Percentiles rank a stretch among this genome's conserved stretches.
phyloP scores from a whole-genome alignment of 805 yeast genomes.

The Candida maesae region DNA sequence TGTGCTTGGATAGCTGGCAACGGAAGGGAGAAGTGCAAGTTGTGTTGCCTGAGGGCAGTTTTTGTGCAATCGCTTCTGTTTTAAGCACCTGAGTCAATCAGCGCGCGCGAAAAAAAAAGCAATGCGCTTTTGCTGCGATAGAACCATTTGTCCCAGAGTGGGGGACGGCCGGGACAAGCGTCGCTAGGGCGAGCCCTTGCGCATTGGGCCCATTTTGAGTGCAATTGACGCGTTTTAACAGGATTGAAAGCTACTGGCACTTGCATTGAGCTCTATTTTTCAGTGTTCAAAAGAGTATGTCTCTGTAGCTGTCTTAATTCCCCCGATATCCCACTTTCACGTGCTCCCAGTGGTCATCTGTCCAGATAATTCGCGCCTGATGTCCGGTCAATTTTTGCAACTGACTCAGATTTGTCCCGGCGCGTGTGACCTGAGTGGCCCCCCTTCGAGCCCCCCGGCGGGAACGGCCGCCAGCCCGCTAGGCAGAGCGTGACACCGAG shows the following conservation, averaged over 20 bases:
- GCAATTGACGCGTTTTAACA: too few species aligned
- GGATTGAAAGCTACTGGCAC: too few species aligned
- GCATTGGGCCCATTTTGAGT: too few species aligned
- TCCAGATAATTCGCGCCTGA: constrained; percentile 1
- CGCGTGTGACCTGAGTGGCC: constrained; percentile 6
- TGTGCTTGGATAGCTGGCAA: constrained; percentile 3
- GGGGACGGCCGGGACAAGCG: too few species aligned
- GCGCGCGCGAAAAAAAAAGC: constrained; percentile 2
- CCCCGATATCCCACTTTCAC: background rate
- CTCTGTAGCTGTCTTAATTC: background rate
- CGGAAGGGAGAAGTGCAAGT: background rate
- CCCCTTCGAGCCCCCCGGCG: too few species aligned
- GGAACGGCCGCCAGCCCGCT: too few species aligned
- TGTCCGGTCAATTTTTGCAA: constrained; percentile 7
- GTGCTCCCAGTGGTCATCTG: background rate
- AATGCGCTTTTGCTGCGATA: constrained; percentile 5
- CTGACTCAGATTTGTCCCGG: constrained; percentile 18
- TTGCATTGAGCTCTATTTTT: too few species aligned
- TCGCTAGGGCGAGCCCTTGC: too few species aligned
- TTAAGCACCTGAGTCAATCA: constrained; percentile 12
- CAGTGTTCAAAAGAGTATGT: too few species aligned
- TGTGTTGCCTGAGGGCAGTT: background rate
- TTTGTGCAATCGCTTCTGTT: constrained; percentile 11
- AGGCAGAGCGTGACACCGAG: background rate
- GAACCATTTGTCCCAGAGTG: background rate